These are phyloP conservation scores for Boletus vinaceobasis DNA, from an alignment of 768 basidiomycete genomes.

Conservation along the genomic window DNA sequence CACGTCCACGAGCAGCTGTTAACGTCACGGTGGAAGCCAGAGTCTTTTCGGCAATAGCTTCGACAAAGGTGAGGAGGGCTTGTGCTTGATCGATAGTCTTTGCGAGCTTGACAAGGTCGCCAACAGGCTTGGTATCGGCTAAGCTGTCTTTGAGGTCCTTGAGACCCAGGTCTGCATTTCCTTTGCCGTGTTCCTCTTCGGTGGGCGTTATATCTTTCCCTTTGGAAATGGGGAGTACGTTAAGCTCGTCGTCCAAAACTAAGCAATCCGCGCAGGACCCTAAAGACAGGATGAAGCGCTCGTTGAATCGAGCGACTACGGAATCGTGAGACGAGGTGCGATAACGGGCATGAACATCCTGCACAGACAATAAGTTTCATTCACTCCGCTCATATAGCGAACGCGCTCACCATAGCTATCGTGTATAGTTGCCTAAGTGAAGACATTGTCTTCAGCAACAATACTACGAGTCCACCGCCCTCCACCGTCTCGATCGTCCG, in stretches of 20 bases:
- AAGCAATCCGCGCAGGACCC: conserved; percentile 91
- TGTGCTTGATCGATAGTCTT: conserved; percentile 94
- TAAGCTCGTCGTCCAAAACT: conserved; percentile 95
- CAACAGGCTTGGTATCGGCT: conserved; percentile 79
- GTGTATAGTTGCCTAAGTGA: conserved; percentile 89
- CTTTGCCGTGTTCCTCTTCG: conserved; percentile 47
- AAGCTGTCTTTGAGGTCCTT: conserved; percentile 75
- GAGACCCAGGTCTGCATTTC: conserved; percentile 59
- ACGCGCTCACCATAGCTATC: conserved; percentile 68
- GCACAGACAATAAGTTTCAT: not conserved
- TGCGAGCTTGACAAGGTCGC: conserved; percentile 84
- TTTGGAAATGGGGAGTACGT: conserved; percentile 92
- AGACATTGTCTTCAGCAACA: conserved; percentile 93
- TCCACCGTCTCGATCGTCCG: conserved; percentile 98
- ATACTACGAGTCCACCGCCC: conserved; percentile 85
- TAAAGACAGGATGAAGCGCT: conserved; percentile 96
- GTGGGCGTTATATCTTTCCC: conserved; percentile 87
- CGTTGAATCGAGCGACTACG: conserved; percentile 94
- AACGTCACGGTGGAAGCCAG: conserved; percentile 92
- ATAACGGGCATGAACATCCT: conserved; percentile 97
- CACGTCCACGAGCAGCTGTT: conserved; percentile 91
- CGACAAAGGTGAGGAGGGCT: conserved; percentile 90
- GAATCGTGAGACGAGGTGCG: conserved; percentile 87
- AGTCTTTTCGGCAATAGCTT: conserved; percentile 90
- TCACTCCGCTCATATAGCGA: not conserved